These are phyloP conservation scores for Schizothecium vesticola DNA, from an alignment of 495 filamentous ascomycete species.

Conservation along the genomic window DNA sequence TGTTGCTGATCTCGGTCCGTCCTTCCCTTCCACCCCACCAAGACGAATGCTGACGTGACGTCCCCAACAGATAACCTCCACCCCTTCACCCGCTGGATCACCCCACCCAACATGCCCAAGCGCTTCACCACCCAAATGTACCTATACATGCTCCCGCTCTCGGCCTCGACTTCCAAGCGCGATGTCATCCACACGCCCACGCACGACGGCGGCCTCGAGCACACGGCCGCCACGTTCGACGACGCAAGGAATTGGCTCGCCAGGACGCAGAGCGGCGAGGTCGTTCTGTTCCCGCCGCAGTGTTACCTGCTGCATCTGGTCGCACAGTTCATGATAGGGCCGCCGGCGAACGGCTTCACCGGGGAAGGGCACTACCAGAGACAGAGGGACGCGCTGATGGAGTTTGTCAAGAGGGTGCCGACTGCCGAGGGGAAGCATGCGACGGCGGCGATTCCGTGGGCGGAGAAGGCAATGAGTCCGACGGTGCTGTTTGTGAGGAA, in stretches of 20 bases:
- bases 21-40: not conserved
- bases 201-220: conserved; percentile 78
- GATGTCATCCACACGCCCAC: conserved; percentile 57
- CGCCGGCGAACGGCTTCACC: conserved; percentile 8
- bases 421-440: conserved; percentile 27
- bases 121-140: conserved; percentile 96
- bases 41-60: not conserved
- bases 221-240: conserved; percentile 75
- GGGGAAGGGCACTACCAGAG: conserved; percentile 41
- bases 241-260: conserved; percentile 62
- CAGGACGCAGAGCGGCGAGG: conserved; percentile 53
- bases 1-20: conserved; percentile 59
- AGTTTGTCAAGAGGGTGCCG: conserved; percentile 49
- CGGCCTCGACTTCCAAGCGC: conserved; percentile 9
- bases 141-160: conserved; percentile 79
- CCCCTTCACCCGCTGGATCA: conserved; percentile 90
- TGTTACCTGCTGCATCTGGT: conserved; percentile 69
- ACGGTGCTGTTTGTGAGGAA: conserved; percentile 49
- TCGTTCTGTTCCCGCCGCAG: conserved; percentile 89
- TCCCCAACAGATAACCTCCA: conserved; percentile 51
- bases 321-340: conserved; percentile 52
- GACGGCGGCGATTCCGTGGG: conserved; percentile 55
- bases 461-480: conserved; percentile 72
- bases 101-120: conserved; percentile 62
- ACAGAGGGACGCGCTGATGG: conserved; percentile 51